phyloP scores from a whole-genome alignment of 352 stramenopile species.

The Globisporangium cystogenes region DNA sequence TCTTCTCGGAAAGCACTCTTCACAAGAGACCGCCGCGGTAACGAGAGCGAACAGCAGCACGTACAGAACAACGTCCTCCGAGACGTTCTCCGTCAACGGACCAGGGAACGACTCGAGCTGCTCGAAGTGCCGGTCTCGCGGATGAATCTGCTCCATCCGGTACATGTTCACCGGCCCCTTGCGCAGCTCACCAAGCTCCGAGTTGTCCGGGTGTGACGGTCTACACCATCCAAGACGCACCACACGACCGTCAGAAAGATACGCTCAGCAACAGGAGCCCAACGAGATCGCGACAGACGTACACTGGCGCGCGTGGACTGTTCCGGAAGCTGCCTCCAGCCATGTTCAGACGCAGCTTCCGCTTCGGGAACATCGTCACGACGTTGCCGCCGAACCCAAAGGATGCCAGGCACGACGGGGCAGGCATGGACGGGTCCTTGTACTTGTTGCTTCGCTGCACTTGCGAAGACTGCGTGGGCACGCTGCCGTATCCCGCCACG shows the following conservation, averaged over 20 bases:
- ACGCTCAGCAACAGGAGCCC: background rate
- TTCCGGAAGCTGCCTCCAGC: constrained; percentile 48
- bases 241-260: constrained; percentile 1
- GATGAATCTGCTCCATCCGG: constrained; percentile 75
- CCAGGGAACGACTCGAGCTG: constrained; percentile 75
- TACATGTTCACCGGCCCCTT: constrained; percentile 82
- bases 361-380: constrained; percentile 87
- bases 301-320: constrained; percentile 55
- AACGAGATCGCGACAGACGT: constrained; percentile 12
- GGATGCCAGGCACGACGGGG: constrained; percentile 65
- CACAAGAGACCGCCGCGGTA: background rate
- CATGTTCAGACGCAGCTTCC: constrained; percentile 74
- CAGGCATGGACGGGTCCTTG: constrained; percentile 74
- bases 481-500: constrained; percentile 1
- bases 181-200: constrained; percentile 51
- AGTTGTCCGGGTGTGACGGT: constrained; percentile 44
- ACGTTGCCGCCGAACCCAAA: constrained; percentile 88
- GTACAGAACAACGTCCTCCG: constrained; percentile 57
- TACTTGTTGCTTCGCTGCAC: constrained; percentile 65
- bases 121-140: constrained; percentile 58
- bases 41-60: constrained; percentile 1
- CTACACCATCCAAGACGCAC: constrained; percentile 15
- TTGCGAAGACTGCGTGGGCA: constrained; percentile 7
- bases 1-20: background rate
- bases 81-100: constrained; percentile 54